These are phyloP conservation scores for Fusarium hainanense DNA, from an alignment of 2,329 filamentous ascomycete species.

Conservation along the genomic window DNA sequence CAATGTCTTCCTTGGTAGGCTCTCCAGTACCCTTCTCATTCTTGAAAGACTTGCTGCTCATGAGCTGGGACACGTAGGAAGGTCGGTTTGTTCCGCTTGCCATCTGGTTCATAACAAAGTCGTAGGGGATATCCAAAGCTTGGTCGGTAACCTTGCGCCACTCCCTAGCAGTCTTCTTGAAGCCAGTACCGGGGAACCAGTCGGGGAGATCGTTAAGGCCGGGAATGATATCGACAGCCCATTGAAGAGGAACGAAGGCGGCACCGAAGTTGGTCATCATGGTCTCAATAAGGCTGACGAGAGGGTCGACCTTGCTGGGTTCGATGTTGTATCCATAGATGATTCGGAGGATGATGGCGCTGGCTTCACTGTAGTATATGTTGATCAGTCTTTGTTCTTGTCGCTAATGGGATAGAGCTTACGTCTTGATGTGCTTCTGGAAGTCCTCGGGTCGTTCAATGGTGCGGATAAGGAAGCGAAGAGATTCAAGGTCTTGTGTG, in stretches of 20 bases:
- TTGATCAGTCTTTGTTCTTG: not conserved
- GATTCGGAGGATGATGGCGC: constrained; percentile 45
- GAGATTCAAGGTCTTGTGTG: constrained; percentile 45
- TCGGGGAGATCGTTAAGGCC: constrained; percentile 47
- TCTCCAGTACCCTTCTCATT: not conserved
- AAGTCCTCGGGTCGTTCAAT: constrained; percentile 39
- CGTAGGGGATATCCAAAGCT: constrained; percentile 45
- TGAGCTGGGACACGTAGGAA: constrained; percentile 46
- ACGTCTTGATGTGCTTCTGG: constrained; percentile 46
- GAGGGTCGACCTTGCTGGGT: constrained; percentile 44
- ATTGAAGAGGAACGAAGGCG: constrained; percentile 47
- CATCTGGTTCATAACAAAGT: constrained; percentile 48
- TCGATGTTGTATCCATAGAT: constrained; percentile 50
- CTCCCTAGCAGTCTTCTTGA: constrained; percentile 45
- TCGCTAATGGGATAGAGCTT: not conserved
- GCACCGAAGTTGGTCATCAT: constrained; percentile 47
- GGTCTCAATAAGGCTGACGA: constrained; percentile 46
- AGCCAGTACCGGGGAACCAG: constrained; percentile 46
- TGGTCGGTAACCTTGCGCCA: constrained; percentile 40
- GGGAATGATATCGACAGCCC: constrained; percentile 51
- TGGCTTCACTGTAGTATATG: constrained; percentile 39
- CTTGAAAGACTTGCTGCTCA: constrained; percentile 35
- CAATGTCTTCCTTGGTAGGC: constrained; percentile 33
- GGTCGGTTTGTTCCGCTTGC: constrained; percentile 13
- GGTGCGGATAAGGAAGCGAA: constrained; percentile 40